Evolutionary conservation across 345 rosid species (phyloP), one percentile per base, ranked within the genome.

Genomic region (Syzygium aromaticum): DNA sequence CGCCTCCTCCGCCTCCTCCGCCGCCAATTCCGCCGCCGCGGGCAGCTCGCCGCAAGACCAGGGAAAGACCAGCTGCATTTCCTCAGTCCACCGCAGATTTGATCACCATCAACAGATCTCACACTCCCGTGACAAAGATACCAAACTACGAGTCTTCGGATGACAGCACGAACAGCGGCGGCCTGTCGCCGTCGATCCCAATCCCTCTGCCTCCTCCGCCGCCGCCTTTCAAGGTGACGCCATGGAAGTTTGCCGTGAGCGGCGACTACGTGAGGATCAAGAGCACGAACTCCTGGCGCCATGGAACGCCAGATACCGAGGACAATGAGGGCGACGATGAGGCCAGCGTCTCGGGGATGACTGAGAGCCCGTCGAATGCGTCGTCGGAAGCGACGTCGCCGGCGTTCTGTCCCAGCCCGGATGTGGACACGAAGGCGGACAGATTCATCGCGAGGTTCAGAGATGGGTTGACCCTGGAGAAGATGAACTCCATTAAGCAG

Each of bases 181-280:
- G 88, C 46, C 91, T 89, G 10, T 96, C 98, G 0, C 98, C 98
- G 2, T 46, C 91, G 23, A 85, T 88, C 64, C 89, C 95, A 21
- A 92, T 93, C 30, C 98, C 99, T 0, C 94, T 94, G 2, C 98
- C 98, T 3, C 99, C 99, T 1, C 98, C 98, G 7, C 95, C 93
- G 30, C 99, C 98, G 6, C 98, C 99, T 3, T 97, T 97, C 89
- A 92, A 90, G 83, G 91, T 95, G 90, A 92, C 88, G 25, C 90
- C 93, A 2, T 96, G 93, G 98, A 94, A 89, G 80, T 97, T 92
- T 86, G 90, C 86, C 67, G 90, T 90, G 38, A 93, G 91, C 10
- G 96, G 98, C 19, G 97, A 95, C 88, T 94, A 91, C 89, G 96
- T 96, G 16, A 92, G 96, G 88, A 89, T 97, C 87, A 93, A 86